phyloP scores from a whole-genome alignment of 805 yeast species.

The Candida andamanensis region DNA sequence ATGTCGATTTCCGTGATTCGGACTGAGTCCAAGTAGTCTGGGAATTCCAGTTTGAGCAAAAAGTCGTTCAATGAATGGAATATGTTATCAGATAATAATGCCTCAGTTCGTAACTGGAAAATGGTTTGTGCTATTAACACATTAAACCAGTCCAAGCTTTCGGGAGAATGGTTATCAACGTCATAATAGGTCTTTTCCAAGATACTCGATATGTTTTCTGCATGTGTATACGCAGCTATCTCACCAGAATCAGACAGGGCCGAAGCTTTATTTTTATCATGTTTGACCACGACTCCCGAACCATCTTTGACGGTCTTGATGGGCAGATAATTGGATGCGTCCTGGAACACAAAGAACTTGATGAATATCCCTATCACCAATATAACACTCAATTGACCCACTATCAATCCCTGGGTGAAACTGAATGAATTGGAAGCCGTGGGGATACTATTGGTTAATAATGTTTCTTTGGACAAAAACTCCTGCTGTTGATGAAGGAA shows the following conservation, averaged over 20 bases:
- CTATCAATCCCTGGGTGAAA: slow-evolving; percentile 69
- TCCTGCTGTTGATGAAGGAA: slow-evolving; percentile 24
- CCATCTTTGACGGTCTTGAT: slow-evolving; percentile 21
- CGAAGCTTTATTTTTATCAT: slow-evolving; percentile 22
- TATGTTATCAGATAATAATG: slow-evolving; percentile 76
- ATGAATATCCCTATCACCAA: slow-evolving; percentile 58
- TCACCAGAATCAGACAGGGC: slow-evolving; percentile 11
- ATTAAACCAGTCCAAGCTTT: slow-evolving; percentile 95
- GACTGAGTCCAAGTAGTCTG: slow-evolving; percentile 76
- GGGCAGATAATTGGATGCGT: slow-evolving; percentile 43
- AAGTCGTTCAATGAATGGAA: slow-evolving; percentile 71
- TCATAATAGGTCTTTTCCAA: slow-evolving; percentile 90
- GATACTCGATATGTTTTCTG: slow-evolving; percentile 35
- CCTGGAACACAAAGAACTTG: slow-evolving; percentile 74
- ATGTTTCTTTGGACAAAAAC: slow-evolving; percentile 14
- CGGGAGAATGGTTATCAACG: slow-evolving; percentile 81
- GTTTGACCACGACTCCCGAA: slow-evolving; percentile 27
- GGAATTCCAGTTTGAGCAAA: slow-evolving; percentile 56
- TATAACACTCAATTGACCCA: slow-evolving; percentile 73
- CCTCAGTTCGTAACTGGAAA: slow-evolving; percentile 84
- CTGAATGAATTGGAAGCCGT: slow-evolving; percentile 40
- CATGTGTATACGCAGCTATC: slow-evolving; percentile 2
- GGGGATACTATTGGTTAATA: neutral
- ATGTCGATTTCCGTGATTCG: slow-evolving; percentile 82
- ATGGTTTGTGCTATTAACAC: slow-evolving; percentile 89